A percentile compares a stretch with the other conserved stretches of the same genome.
These are phyloP conservation scores for Pyronema omphalodes DNA, from an alignment of 495 filamentous ascomycete genomes.

Conservation along the genomic window DNA sequence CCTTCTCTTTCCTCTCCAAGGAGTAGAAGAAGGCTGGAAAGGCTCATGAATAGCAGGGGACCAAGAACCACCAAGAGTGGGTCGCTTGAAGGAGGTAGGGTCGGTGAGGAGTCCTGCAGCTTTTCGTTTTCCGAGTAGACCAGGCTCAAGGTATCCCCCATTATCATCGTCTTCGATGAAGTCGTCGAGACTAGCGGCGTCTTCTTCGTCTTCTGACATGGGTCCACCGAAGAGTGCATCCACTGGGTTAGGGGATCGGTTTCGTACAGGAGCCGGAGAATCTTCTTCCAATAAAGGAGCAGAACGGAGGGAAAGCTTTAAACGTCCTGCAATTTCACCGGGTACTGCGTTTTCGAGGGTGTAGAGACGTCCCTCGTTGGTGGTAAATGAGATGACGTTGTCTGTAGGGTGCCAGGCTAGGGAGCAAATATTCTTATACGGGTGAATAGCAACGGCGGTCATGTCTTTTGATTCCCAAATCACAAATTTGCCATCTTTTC, in stretches of 20 bases:
- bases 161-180: conserved; percentile 26
- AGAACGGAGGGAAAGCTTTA: conserved; percentile 42
- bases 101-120: conserved; percentile 19
- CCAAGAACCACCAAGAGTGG: conserved; percentile 26
- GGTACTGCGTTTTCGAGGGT: conserved; percentile 69
- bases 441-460: conserved; percentile 48
- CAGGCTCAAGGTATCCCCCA: conserved; percentile 32
- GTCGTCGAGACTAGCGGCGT: conserved; percentile 21
- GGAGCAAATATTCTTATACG: conserved; percentile 63
- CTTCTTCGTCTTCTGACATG: conserved; percentile 31
- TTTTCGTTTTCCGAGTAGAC: conserved; percentile 46
- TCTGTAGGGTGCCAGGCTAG: conserved; percentile 79
- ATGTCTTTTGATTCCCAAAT: conserved; percentile 86
- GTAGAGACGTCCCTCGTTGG: conserved; percentile 73
- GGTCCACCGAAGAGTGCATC: conserved; percentile 33
- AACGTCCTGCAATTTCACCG: conserved; percentile 38
- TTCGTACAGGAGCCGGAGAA: conserved; percentile 10
- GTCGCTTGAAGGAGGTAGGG: conserved; percentile 29
- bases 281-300: conserved; percentile 43
- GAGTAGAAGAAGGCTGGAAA: conserved; percentile 86
- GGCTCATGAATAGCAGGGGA: conserved; percentile 56
- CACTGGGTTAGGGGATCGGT: conserved; percentile 37
- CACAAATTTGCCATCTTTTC: conserved; percentile 60
- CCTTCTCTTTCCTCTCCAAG: conserved; percentile 81
- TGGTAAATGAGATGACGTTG: conserved; percentile 80